Evolutionary conservation across 1,284 basidiomycete species (phyloP), one percentile per base, ranked within the genome.

Genomic region (Malassezia arunalokei): DNA sequence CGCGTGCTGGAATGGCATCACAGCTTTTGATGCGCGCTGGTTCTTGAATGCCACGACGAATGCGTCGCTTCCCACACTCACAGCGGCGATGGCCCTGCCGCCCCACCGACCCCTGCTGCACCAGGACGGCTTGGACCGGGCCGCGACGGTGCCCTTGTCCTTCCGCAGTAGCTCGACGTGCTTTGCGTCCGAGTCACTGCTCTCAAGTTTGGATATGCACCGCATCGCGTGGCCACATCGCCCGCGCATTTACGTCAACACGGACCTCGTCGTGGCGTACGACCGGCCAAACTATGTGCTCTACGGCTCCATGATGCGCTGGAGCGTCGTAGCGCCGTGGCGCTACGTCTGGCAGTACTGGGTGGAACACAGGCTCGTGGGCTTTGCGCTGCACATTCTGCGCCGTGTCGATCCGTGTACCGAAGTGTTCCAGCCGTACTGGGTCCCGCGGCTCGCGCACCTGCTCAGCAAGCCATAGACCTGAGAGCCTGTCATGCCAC

Each of bases 1-100:
- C 45, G 66, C 77, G 0, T 82, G 80, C 69, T 81, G 81, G 81
- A 82, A 82, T 65, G 81, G 81, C 27, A 79, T 79, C 50, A 76
- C 77, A 39, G 78, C 75, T 0, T 78, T 81, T 62, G 60, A 67
- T 15, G 76, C 80, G 0, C 77, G 76, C 40, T 78, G 78, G 29
- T 66, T 79, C 51, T 47, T 17, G 20, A 47, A 47, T 20, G 17
- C 35, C 5, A 47, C 35, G 2, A 14, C 8, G 17, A 20, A 39
- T 7, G 7, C 20, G 9, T 11, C 17, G 6, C 11, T 15, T 14
- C 44, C 44, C 17, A 28, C 15, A n/a, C 24, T 47, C 3, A 47
- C 17, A 8, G 32, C 44, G 7, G 44, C 44, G 15, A 6, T 28
- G 6, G 29, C 44, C 3, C 31, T 47, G 20, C 32, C 32, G 8